phyloP scores from a whole-genome alignment of 345 rosid species.

The Heritiera fomes region DNA sequence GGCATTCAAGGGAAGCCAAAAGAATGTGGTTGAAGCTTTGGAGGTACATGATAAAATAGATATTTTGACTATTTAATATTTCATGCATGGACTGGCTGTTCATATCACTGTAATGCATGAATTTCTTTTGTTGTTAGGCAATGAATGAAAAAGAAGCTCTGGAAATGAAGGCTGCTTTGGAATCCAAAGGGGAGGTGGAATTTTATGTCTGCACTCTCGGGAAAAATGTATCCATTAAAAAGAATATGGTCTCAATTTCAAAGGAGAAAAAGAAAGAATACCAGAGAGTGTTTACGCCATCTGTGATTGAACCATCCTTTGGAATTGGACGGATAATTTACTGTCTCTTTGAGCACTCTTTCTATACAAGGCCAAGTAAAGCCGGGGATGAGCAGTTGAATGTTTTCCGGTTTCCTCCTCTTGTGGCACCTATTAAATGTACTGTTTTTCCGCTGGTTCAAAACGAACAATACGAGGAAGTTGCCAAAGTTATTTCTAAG shows the following conservation, averaged over 20 bases:
- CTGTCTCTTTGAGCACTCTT: constrained; percentile 88
- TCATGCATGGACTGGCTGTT: background rate
- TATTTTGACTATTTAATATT: background rate
- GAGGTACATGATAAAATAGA: constrained; percentile 48
- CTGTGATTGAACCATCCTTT: constrained; percentile 92
- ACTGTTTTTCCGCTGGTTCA: constrained; percentile 93
- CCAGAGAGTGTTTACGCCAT: constrained; percentile 88
- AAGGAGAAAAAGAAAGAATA: constrained; percentile 89
- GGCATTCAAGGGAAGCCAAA: constrained; percentile 83
- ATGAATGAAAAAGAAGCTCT: constrained; percentile 90
- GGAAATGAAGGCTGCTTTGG: constrained; percentile 75
- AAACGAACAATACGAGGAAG: constrained; percentile 77
- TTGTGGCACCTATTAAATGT: constrained; percentile 92
- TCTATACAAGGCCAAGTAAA: constrained; percentile 83
- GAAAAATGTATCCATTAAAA: constrained; percentile 63
- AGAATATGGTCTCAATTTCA: constrained; percentile 84
- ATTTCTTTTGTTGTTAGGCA: constrained; percentile 43
- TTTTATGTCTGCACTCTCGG: constrained; percentile 72
- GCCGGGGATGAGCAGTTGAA: constrained; percentile 87
- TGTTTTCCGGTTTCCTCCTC: constrained; percentile 85
- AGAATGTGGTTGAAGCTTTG: constrained; percentile 73
- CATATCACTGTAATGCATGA: background rate
- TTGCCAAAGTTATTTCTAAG: constrained; percentile 68
- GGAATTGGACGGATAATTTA: constrained; percentile 94
- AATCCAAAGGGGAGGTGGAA: constrained; percentile 83